Evolutionary conservation across 2,329 filamentous ascomycete species (phyloP), one percentile per base, ranked within the genome.

Genomic region (Aspergillus udagawae): DNA sequence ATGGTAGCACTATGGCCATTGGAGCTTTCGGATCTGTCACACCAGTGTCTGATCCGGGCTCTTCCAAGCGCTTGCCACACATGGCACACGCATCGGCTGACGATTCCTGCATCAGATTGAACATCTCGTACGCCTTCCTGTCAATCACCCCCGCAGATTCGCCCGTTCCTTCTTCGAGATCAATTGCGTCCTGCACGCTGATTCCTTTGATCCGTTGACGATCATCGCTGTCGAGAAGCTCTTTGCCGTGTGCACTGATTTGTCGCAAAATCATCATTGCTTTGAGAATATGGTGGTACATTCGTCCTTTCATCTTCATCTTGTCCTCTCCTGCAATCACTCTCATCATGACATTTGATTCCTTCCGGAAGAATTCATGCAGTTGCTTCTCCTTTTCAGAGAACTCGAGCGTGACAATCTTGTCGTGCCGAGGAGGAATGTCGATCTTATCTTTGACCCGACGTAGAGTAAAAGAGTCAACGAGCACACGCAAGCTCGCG

Each of bases 261-360:
- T 96, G 82, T 9, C 94, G 90, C 20, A 99, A 83, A 29, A 93
- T 88, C 63, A 95, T 83, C 68, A 99, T 96, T 4, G 91, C 90
- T 63, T 94, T 92, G 59, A 99, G 77, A 49, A 99, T 94, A 65
- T 96, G 91, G 49, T 94, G 92, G 69, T 96, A 97, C n/a, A 90
- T 89, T 64, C 88, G 91, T 45, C 92, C 93, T 44, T 89, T 89
- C 52, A 94, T 80, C 60, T 85, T 84, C 61, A 85, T 87, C 53
- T 84, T 84, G 63, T 83, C 80, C 65, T 86, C 77, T 70, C 85
- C 75, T 8, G 85, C 85, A 62, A 97, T 85, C 2, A 91, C 86
- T 59, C 87, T 84, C 64, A 97, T 87, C 67, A 92, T 87, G 56
- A 90, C 87, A 60, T 88, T 84, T 0, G 92, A 92, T 65, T 94